A percentile compares a stretch with the other conserved stretches of the same genome.
These are phyloP conservation scores for Candida sp. DNA, from an alignment of 1,139 yeast genomes.

Conservation along the genomic window DNA sequence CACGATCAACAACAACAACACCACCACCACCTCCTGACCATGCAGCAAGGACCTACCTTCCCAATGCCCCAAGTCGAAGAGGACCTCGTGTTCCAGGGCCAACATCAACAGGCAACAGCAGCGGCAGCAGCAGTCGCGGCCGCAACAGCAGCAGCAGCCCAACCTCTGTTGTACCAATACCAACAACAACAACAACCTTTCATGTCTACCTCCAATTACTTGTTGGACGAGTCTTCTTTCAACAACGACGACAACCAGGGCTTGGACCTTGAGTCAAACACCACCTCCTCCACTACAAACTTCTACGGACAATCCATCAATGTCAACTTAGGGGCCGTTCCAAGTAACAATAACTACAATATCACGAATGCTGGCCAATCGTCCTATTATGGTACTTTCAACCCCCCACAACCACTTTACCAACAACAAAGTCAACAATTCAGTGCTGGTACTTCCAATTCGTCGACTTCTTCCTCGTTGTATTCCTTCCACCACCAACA, in stretches of 20 bases:
- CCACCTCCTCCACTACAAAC: not conserved
- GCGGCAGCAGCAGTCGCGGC: too few species aligned
- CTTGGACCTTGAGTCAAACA: not conserved
- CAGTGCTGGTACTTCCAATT: not conserved
- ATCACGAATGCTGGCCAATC: conserved; percentile 21
- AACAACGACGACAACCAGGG: not conserved
- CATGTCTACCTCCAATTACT: conserved; percentile 8
- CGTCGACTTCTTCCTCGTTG: conserved; percentile 15
- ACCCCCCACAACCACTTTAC: conserved; percentile 5
- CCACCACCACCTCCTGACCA: not conserved
- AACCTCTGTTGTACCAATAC: conserved; percentile 1
- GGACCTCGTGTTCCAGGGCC: not conserved
- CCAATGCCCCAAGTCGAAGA: not conserved
- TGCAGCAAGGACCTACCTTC: not conserved
- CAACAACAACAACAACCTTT: conserved; percentile 2
- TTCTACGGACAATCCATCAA: conserved; percentile 8
- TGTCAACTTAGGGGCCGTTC: conserved; percentile 12
- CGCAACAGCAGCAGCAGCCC: not conserved
- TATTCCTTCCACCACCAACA: conserved; percentile 12
- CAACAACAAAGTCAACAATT: conserved; percentile 2
- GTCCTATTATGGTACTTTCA: conserved; percentile 12
- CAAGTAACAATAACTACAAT: conserved; percentile 6
- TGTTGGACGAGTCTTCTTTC: conserved; percentile 13
- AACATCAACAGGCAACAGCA: not conserved
- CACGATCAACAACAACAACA: conserved; percentile 1